phyloP scores from a whole-genome alignment of 768 basidiomycete genomes.

The Lentinus brumalis region DNA sequence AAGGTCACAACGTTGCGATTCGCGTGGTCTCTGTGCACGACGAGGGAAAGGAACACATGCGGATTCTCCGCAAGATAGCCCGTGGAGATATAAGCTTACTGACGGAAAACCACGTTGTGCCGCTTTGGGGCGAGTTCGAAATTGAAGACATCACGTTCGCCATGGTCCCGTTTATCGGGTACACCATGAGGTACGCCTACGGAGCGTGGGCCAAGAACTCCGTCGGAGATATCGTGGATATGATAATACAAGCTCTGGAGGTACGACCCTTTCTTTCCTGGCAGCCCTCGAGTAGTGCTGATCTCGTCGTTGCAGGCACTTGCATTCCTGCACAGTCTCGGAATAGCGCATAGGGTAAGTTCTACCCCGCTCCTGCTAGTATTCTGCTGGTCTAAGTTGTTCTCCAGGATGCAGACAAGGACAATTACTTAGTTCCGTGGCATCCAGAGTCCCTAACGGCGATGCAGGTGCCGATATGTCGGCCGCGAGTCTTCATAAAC shows the following conservation, averaged over 20 bases:
- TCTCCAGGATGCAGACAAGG: constrained; percentile 31
- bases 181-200: constrained; percentile 10
- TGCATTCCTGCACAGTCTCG: constrained; percentile 25
- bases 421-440: constrained; percentile 36
- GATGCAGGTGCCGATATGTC: constrained; percentile 12
- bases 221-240: constrained; percentile 33
- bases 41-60: too few species aligned
- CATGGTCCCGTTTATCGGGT: constrained; percentile 30
- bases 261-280: constrained; percentile 11
- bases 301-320: constrained; percentile 18
- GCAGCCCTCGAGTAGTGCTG: not conserved
- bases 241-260: constrained; percentile 34
- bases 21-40: too few species aligned
- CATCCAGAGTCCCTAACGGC: constrained; percentile 31
- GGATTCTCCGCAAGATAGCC: too few species aligned
- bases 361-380: not conserved
- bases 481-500: constrained; percentile 35
- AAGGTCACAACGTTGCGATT: too few species aligned
- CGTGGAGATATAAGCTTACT: too few species aligned
- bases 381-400: not conserved
- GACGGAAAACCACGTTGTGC: constrained; percentile 29
- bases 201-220: constrained; percentile 32
- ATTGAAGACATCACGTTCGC: constrained; percentile 33
- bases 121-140: constrained; percentile 29
- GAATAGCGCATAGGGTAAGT: constrained; percentile 32